These are phyloP conservation scores for Colletotrichum caudatum DNA, from an alignment of 2,329 filamentous ascomycete species.

Conservation along the genomic window DNA sequence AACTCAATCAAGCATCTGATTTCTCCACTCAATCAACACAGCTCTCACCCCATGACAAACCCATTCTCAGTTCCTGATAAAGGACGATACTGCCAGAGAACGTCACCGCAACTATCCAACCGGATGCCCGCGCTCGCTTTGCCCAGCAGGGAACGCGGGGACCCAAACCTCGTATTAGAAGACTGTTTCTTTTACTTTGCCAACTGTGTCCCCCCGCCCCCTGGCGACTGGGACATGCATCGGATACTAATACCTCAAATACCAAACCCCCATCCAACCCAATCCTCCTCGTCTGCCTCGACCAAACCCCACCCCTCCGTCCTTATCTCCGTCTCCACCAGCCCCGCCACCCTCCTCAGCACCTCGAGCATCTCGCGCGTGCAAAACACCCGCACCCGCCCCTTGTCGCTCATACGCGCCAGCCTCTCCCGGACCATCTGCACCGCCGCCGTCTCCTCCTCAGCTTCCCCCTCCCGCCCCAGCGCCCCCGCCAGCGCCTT, in stretches of 20 bases:
- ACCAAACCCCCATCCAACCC: not conserved
- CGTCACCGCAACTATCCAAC: too few species aligned
- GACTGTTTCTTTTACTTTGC: not conserved
- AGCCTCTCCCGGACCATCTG: constrained; percentile 22
- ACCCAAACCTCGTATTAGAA: not conserved
- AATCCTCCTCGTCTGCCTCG: not conserved
- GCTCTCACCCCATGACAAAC: too few species aligned
- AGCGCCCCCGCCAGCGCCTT: not conserved
- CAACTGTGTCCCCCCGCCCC: not conserved
- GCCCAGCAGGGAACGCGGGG: too few species aligned
- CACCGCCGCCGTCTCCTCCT: constrained; percentile 8
- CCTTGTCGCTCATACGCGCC: constrained; percentile 20
- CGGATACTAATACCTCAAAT: not conserved
- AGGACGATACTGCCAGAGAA: too few species aligned
- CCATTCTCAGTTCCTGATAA: too few species aligned
- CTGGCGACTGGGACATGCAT: not conserved
- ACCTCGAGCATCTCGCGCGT: constrained; percentile 28
- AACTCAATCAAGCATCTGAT: too few species aligned
- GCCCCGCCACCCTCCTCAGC: not conserved
- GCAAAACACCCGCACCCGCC: constrained; percentile 24
- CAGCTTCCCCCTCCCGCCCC: not conserved
- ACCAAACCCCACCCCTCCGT: constrained; percentile 19
- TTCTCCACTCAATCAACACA: too few species aligned
- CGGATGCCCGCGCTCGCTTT: too few species aligned
- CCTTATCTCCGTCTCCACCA: constrained; percentile 18